Evolutionary conservation across 1,139 yeast species (phyloP).

Genomic region (Protomyces inouyei): DNA sequence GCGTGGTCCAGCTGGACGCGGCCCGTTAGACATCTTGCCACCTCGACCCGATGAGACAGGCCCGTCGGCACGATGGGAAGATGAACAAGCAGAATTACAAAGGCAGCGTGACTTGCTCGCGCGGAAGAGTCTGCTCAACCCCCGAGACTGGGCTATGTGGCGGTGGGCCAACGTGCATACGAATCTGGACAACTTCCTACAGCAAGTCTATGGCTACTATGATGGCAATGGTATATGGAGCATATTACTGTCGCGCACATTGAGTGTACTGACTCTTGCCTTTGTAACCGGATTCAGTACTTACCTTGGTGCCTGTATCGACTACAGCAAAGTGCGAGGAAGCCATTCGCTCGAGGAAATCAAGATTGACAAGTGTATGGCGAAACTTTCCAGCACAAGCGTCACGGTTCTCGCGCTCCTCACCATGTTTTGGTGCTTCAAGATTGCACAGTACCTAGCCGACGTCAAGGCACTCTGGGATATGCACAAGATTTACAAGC

Average conservation of each 20-base stretch:
- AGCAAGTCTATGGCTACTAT: slow-evolving; percentile 78
- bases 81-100: neutral
- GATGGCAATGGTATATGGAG: slow-evolving; percentile 79
- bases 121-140: slow-evolving; percentile 33
- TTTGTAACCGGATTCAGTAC: slow-evolving; percentile 76
- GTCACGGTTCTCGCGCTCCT: slow-evolving; percentile 63
- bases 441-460: slow-evolving; percentile 54
- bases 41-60: slow-evolving; percentile 11
- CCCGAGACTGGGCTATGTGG: slow-evolving; percentile 83
- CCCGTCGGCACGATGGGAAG: neutral
- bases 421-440: slow-evolving; percentile 50
- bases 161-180: slow-evolving; percentile 87
- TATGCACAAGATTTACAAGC: slow-evolving; percentile 58
- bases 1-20: neutral
- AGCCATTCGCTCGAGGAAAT: slow-evolving; percentile 48
- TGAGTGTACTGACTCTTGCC: slow-evolving; percentile 66
- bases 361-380: slow-evolving; percentile 57
- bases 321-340: slow-evolving; percentile 50
- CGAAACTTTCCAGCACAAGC: slow-evolving; percentile 38
- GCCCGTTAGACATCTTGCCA: neutral
- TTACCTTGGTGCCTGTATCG: slow-evolving; percentile 77
- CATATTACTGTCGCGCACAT: slow-evolving; percentile 57
- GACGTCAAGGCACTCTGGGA: slow-evolving; percentile 54
- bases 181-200: slow-evolving; percentile 77
- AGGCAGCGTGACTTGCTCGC: neutral